phyloP scores from a whole-genome alignment of 164 flowering plant genomes.

The Piper longum region DNA sequence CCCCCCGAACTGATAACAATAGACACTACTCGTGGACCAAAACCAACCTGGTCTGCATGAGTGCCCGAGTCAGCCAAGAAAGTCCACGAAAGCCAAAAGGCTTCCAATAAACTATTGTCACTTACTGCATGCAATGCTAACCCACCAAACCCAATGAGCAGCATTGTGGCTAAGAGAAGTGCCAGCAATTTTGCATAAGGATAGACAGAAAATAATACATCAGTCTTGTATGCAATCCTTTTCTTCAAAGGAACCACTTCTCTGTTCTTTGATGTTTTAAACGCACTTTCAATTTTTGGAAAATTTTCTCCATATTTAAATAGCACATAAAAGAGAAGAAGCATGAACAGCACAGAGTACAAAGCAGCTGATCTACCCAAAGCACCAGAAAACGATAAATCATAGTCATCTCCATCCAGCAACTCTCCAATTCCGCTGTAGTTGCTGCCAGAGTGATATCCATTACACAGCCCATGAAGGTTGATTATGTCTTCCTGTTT shows the following conservation, averaged over 20 bases:
- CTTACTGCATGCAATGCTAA: conserved; percentile 80
- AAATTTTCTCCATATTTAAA: conserved; percentile 55
- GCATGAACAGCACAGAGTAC: conserved; percentile 43
- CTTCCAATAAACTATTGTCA: conserved; percentile 58
- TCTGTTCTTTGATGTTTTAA: conserved; percentile 26
- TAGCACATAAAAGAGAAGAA: conserved; percentile 49
- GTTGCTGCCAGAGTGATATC: conserved; percentile 10
- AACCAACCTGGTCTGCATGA: conserved; percentile 80
- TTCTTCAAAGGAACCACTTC: conserved; percentile 87
- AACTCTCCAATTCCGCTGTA: conserved; percentile 8
- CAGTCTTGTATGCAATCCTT: conserved; percentile 74
- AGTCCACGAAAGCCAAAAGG: conserved; percentile 93
- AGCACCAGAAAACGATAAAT: conserved; percentile 13
- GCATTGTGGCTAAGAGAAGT: conserved; percentile 73
- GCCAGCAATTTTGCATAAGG: conserved; percentile 94
- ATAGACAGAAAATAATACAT: conserved; percentile 78
- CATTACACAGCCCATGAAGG: conserved; percentile 31
- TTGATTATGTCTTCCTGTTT: conserved; percentile 45
- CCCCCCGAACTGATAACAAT: conserved; percentile 84
- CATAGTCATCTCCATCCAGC: conserved; percentile 17
- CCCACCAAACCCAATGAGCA: conserved; percentile 84
- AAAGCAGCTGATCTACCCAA: conserved; percentile 42
- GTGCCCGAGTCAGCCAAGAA: conserved; percentile 90
- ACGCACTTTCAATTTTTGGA: conserved; percentile 29
- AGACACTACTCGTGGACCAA: conserved; percentile 73